Evolutionary conservation across 2,329 filamentous ascomycete species (phyloP).

Genomic region (Sclerotinia glacialis): DNA sequence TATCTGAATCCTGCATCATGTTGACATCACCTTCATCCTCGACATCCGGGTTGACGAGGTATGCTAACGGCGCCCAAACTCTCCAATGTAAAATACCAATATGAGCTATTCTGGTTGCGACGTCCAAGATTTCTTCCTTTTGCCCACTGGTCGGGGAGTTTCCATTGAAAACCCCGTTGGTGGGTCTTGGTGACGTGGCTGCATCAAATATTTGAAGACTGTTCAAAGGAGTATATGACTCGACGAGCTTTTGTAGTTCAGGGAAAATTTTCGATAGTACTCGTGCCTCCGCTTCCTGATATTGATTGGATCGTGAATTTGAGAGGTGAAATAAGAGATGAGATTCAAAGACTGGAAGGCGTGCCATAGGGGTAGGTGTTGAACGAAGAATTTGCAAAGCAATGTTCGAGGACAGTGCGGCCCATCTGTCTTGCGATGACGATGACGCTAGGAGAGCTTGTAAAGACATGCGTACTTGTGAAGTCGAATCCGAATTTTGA

Average conservation of each 20-base stretch:
- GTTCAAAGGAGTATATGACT: constrained; percentile 35
- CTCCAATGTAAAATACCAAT: constrained; percentile 85
- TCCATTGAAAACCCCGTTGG: constrained; percentile 15
- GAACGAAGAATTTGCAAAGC: constrained; percentile 40
- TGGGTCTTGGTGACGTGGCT: constrained; percentile 34
- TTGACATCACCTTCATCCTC: constrained; percentile 29
- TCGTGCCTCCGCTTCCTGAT: constrained; percentile 35
- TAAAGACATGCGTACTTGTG: constrained; percentile 34
- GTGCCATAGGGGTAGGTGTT: constrained; percentile 35
- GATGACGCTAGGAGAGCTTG: constrained; percentile 37
- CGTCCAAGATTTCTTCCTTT: constrained; percentile 52
- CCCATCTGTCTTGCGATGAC: constrained; percentile 35
- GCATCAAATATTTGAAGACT: constrained; percentile 39
- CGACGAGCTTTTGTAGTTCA: constrained; percentile 36
- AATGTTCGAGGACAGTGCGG: constrained; percentile 30
- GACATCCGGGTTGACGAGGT: constrained; percentile 44
- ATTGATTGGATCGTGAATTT: constrained; percentile 33
- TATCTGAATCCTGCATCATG: constrained; percentile 9
- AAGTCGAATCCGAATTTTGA: constrained; percentile 30
- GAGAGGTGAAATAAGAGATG: constrained; percentile 38
- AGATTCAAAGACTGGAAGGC: constrained; percentile 37
- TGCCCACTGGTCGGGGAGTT: constrained; percentile 13
- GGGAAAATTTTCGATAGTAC: constrained; percentile 35
- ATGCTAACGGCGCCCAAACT: constrained; percentile 77
- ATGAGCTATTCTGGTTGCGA: constrained; percentile 77